phyloP scores from a whole-genome alignment of 306 rosid genomes.

The Sesbania bispinosa region DNA sequence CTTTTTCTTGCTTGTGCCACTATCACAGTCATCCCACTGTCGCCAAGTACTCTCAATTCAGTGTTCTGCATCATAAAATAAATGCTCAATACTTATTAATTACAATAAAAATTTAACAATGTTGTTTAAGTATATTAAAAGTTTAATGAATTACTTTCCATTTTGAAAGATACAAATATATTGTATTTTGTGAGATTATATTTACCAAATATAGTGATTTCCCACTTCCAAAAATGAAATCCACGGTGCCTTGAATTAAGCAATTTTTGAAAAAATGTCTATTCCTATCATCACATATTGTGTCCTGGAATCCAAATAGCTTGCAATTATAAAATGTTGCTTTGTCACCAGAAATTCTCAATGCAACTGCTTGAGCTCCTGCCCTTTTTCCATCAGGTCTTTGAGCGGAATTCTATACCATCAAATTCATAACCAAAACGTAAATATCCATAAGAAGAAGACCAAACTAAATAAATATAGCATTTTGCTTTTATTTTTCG shows the following conservation, averaged over 20 bases:
- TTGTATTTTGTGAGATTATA: neutral
- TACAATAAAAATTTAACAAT: too few species aligned
- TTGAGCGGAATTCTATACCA: too few species aligned
- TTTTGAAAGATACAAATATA: neutral
- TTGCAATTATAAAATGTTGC: too few species aligned
- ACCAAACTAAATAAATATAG: neutral
- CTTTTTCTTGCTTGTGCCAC: conserved; percentile 45
- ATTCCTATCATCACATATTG: too few species aligned
- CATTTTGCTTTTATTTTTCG: neutral
- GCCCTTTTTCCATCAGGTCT: neutral
- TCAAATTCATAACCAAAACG: neutral
- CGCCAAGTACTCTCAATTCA: conserved; percentile 24
- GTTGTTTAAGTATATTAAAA: too few species aligned
- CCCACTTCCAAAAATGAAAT: too few species aligned
- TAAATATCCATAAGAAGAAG: neutral
- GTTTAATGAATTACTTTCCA: too few species aligned
- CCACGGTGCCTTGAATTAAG: too few species aligned
- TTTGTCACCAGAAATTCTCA: neutral
- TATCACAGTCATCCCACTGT: conserved; percentile 25
- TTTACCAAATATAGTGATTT: too few species aligned
- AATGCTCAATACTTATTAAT: neutral
- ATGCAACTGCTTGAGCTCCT: neutral
- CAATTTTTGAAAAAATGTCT: too few species aligned
- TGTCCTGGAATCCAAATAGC: too few species aligned
- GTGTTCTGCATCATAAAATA: conserved; percentile 41